Conservation (phyloP, 2,329 filamentous ascomycete species). For the Zymoseptoria pseudotritici region DNA sequence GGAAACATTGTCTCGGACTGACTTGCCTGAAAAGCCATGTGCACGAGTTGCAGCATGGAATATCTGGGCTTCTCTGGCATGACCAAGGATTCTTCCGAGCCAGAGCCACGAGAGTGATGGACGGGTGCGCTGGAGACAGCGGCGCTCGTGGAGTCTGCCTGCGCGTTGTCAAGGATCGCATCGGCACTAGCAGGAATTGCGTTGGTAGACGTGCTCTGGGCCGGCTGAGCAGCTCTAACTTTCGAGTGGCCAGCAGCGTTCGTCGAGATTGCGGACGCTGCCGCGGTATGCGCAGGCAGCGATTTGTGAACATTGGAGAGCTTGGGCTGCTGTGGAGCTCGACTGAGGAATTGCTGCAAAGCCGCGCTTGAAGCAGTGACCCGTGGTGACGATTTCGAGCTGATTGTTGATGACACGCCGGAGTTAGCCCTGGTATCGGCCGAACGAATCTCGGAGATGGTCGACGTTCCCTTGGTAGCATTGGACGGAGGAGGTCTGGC, state of each 20-base stretch:
- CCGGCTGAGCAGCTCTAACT: not conserved
- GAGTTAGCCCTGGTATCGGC: not conserved
- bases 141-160: not conserved
- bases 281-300: not conserved
- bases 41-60: conserved; percentile 5
- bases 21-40: conserved; percentile 3
- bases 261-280: not conserved
- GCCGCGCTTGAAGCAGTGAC: not conserved
- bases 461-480: not conserved
- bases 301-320: not conserved
- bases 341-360: not conserved
- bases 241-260: not conserved
- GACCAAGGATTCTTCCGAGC: not conserved
- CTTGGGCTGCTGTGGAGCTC: not conserved
- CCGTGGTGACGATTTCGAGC: not conserved
- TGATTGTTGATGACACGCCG: not conserved
- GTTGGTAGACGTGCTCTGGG: not conserved
- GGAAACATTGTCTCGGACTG: not conserved
- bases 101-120: not conserved
- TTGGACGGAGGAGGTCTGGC: not conserved
- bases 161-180: not conserved
- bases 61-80: conserved; percentile 1
- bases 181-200: not conserved
- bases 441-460: not conserved
- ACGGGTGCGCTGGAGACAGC: not conserved